A percentile compares a stretch with the other conserved stretches of the same genome.
phyloP scores from a whole-genome alignment of 2,329 filamentous ascomycete genomes.

The Penicillium palitans region DNA sequence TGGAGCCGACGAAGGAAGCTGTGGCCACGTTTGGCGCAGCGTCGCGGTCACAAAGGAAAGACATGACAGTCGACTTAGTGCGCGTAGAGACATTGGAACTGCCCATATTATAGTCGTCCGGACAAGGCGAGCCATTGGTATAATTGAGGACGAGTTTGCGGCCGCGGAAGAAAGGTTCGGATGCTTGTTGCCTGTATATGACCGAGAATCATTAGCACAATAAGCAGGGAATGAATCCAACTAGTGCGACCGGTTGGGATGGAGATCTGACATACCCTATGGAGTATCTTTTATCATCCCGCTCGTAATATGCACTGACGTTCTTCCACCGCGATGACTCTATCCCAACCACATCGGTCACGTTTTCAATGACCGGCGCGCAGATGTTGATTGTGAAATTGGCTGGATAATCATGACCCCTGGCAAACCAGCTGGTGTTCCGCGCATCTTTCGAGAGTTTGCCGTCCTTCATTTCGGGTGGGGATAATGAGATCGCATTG shows the following conservation, averaged over 20 bases:
- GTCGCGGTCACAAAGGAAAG: conserved; percentile 88
- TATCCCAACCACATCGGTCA: conserved; percentile 50
- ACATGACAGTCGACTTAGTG: conserved; percentile 79
- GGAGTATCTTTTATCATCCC: conserved; percentile 46
- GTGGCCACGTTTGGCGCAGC: conserved; percentile 66
- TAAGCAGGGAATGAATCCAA: not conserved
- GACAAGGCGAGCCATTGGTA: conserved; percentile 71
- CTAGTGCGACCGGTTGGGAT: not conserved
- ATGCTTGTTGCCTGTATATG: conserved; percentile 43
- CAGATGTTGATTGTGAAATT: conserved; percentile 56
- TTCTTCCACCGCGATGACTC: conserved; percentile 45
- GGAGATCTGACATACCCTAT: conserved; percentile 42
- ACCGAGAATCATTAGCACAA: conserved; percentile 6
- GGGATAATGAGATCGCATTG: conserved; percentile 55
- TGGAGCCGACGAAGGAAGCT: conserved; percentile 82
- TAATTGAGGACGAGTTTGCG: conserved; percentile 73
- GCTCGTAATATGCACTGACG: conserved; percentile 52
- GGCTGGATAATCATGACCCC: conserved; percentile 51
- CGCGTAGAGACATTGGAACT: conserved; percentile 26
- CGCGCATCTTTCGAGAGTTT: conserved; percentile 40
- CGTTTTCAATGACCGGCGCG: conserved; percentile 49
- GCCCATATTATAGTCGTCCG: conserved; percentile 31
- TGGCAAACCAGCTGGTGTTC: conserved; percentile 50
- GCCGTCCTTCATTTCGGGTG: conserved; percentile 45
- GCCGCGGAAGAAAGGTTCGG: conserved; percentile 50